Evolutionary conservation across 1,284 basidiomycete species (phyloP), one percentile per base, ranked within the genome.

Genomic region (Marasmius tenuissimus): DNA sequence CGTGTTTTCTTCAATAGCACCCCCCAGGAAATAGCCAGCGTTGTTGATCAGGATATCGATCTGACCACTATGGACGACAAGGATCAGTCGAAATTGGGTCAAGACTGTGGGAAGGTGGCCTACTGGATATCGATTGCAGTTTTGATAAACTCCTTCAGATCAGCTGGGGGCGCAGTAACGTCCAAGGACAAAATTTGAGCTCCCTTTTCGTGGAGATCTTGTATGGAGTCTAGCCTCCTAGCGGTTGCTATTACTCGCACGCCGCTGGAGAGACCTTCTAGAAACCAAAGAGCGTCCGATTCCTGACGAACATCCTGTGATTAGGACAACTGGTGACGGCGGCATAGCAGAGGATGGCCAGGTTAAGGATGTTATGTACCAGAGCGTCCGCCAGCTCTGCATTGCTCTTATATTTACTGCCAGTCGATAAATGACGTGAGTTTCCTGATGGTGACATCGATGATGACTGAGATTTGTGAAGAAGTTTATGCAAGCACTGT

Each of bases 221-320:
- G 54, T 18, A 67, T 50, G 11, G 59, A 47, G 16, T 47, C 27
- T 3, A 61, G 20, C 14, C 40, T 42, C 22, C 60, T 11, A 14
- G 63, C 63, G 38, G 62, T 52, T 12, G 66, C 66, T 22, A 67
- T 67, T 35, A 76, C 75, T 40, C 68, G 70, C 63, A 77, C 74
- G 20, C 75, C 75, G 40, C 69, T 67, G 57, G 63, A 72, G 47
- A 75, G 72, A 10, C 71, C 72, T 35, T 70, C 71, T 40, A 69
- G n/a, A 58, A 16, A 75, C 73, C 27, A 79, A 71, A 58, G 71
- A 69, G 61, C 75, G 75, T 10, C 76, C 77, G 59, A 78, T 70
- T 60, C 76, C 76, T n/a, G 75, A 75, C 2, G 75, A 49, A 35
- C 58, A 59, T 14, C 58, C 58, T 52, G 58, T 59, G 33, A 59